phyloP scores from a whole-genome alignment of 2,329 filamentous ascomycete species.

The Clarireedia sp. region DNA sequence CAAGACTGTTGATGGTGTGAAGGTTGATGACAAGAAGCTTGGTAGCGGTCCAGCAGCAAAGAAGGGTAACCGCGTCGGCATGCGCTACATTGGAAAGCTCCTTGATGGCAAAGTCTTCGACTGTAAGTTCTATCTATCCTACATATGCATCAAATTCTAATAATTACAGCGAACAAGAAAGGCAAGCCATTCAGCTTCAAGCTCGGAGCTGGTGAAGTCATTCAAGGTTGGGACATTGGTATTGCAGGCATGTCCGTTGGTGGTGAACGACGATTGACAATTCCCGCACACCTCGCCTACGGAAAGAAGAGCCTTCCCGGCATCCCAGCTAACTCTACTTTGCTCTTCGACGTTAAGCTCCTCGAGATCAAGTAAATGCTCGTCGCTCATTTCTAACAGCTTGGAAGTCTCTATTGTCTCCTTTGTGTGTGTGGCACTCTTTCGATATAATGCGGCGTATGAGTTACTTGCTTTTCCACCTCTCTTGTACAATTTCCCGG shows the following conservation, averaged over 20 bases:
- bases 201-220: slow-evolving; percentile 88
- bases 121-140: slow-evolving; percentile 47
- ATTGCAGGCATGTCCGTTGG: slow-evolving; percentile 86
- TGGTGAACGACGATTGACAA: slow-evolving; percentile 85
- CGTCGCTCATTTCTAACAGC: background rate
- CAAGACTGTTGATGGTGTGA: slow-evolving; percentile 81
- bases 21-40: slow-evolving; percentile 89
- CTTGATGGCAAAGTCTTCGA: slow-evolving; percentile 93
- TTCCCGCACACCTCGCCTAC: slow-evolving; percentile 82
- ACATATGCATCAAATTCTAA: background rate
- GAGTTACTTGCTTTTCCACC: slow-evolving; percentile 16
- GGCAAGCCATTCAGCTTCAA: slow-evolving; percentile 96
- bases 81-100: slow-evolving; percentile 98
- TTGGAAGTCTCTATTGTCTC: background rate
- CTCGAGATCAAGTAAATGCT: slow-evolving; percentile 67
- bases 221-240: slow-evolving; percentile 98
- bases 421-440: slow-evolving; percentile 10
- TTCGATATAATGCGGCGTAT: slow-evolving; percentile 13
- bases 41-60: slow-evolving; percentile 80
- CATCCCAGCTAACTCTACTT: slow-evolving; percentile 83
- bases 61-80: slow-evolving; percentile 81
- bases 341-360: slow-evolving; percentile 88
- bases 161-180: slow-evolving; percentile 83
- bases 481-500: slow-evolving; percentile 26
- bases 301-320: slow-evolving; percentile 75